Evolutionary conservation across 768 basidiomycete species (phyloP), one percentile per base, ranked within the genome.

Genomic region (Leccinum obscurum): DNA sequence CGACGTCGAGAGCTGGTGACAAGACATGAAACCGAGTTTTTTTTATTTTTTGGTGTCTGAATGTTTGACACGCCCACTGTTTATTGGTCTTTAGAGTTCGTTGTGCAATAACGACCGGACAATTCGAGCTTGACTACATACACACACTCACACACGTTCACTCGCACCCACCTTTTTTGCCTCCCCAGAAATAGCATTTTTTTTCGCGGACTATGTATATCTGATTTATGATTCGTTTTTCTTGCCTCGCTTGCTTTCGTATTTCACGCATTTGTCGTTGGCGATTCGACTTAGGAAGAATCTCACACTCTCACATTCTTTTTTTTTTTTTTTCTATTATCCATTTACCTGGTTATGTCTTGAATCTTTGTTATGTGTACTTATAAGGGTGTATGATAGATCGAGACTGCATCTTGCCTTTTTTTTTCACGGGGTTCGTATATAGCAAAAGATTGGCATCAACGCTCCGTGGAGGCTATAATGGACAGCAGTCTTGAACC

Each of bases 181-280:
- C n/a, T 46, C 26, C 13, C 26, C 26, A 50, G 48, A 48, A 59
- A 46, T 53, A 46, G 56, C 61, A 62, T 62, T 41, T 20, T 20
- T n/a, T 39, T 58, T 62, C 59, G 56, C 39, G 71, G 73, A 75
- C 70, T 49, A 60, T 62, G 66, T 60, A 66, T 62, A 20, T 46
- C 53, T 75, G 71, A 71, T 63, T 68, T 73, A 75, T 73, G 64
- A 41, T 52, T 60, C 59, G 58, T 61, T 62, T 24, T 66, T 72
- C 64, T 72, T 72, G 64, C 39, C 60, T 62, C 63, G 46, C 15
- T 57, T 61, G 64, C 64, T 70, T 66, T 73, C 65, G 61, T 65
- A 63, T 69, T 64, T 55, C 54, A 34, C 59, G 57, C 49, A 52
- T 28, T n/a, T 51, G 20, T 61, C 63, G 46, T 64, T 60, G 9